These are phyloP conservation scores for Neonectria faginata DNA, from an alignment of 2,329 filamentous ascomycete genomes.

Conservation along the genomic window DNA sequence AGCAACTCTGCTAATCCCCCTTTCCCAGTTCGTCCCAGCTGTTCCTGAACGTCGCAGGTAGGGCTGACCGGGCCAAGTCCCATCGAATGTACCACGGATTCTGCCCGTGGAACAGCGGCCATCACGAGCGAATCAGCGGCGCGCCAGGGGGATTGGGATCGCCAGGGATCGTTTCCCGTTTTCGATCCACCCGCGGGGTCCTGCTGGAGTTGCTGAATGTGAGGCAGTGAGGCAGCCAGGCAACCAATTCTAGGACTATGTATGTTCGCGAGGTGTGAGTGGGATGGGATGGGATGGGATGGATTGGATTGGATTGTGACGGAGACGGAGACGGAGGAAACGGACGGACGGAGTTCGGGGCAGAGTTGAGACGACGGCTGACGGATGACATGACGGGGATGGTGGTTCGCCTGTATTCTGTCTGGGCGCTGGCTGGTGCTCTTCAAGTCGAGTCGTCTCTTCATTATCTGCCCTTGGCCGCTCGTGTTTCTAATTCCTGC, in stretches of 20 bases:
- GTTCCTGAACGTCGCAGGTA: conserved; percentile 31
- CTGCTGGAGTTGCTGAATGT: not conserved
- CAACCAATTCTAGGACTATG: not conserved
- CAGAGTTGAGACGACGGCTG: not conserved
- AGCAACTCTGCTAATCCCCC: not conserved
- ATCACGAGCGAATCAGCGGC: conserved; percentile 48
- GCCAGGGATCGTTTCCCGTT: conserved; percentile 31
- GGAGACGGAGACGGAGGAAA: not conserved
- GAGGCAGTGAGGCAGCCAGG: conserved; percentile 7
- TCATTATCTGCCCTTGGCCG: conserved; percentile 1
- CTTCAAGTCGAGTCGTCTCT: not conserved
- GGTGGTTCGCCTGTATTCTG: no score
- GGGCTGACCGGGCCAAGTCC: conserved; percentile 37
- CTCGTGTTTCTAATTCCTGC: conserved; percentile 1
- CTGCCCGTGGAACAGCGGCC: conserved; percentile 47
- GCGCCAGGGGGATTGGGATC: conserved; percentile 16
- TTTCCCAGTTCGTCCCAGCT: not conserved
- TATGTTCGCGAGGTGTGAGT: not conserved
- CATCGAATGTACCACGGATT: conserved; percentile 36
- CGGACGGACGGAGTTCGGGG: not conserved
- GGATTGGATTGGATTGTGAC: no score
- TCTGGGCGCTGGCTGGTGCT: no score
- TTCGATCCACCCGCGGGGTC: no score
- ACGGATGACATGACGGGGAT: not conserved
- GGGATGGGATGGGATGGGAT: not conserved